Evolutionary conservation across 768 basidiomycete genomes (phyloP), one percentile per base, ranked within the genome.

Genomic region (Sistotremastrum suecicum): DNA sequence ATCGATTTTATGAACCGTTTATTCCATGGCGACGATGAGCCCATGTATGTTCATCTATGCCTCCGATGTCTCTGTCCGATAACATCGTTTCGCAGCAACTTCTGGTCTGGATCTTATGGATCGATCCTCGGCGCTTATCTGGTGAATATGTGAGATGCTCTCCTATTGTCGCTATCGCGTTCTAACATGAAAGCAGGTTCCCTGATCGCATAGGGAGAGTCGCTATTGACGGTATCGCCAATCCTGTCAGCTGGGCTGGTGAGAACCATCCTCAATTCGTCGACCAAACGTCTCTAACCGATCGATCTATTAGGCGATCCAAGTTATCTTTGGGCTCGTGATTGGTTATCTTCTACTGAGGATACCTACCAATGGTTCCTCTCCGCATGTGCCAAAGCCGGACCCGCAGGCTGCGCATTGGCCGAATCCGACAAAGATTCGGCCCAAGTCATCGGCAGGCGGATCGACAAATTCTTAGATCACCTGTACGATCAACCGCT

Each of bases 191-290:
- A 20, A 20, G 12, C 35, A 53, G 52, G 52, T 51, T 53, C 44
- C 52, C 52, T 5, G 40, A 51, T 35, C 50, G 52, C 30, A 34
- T 53, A 6, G 52, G 52, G 8, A 42, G 50, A 7, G 52, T 53
- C 3, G 41, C 44, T 5, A 42, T 53, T 6, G 50, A 53, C 39
- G 52, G 52, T 10, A 48, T 53, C 33, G 52, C 48, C 11, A 37
- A 53, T 34, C 10, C 45, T n/a, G 46, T 36, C 8, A 10, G 30
- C 4, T 53, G 52, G 52, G 37, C 52, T 4, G 35, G 50, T 51
- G n/a, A 36, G 49, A 12, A 29, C 10, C 5, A 12, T 5, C 12
- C 32, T 39, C n/a, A 2, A 20, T n/a, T 7, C 12, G 10, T 29
- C 20, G 20, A 20, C 20, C 20, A 20, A 20, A 20, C 20, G 20